Percentiles rank a stretch among this genome's conserved stretches.
Conservation (phyloP, 257 asterid species). For the Lithospermum erythrorhizon region DNA sequence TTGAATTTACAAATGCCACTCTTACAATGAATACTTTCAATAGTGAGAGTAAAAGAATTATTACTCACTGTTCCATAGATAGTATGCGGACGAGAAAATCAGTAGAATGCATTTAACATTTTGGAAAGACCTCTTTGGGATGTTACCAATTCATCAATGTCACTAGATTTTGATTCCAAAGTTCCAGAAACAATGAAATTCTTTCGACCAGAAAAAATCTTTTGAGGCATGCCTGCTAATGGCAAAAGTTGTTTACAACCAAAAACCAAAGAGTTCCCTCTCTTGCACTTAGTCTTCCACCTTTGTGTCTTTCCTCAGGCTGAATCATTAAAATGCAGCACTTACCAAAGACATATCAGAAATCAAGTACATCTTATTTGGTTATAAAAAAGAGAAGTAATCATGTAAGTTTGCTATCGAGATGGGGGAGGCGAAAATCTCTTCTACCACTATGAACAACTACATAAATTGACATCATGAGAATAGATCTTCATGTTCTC, state of each 20-base stretch:
- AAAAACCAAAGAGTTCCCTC: neutral
- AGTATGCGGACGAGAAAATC: constrained; percentile 16
- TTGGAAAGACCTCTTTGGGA: neutral
- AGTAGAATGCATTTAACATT: constrained; percentile 7
- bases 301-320: neutral
- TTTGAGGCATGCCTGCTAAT: neutral
- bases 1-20: neutral
- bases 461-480: neutral
- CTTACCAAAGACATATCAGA: neutral
- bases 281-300: neutral
- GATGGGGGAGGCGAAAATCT: no score
- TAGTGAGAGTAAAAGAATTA: neutral
- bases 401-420: no score
- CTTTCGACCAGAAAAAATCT: neutral
- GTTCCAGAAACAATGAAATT: neutral
- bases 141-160: neutral
- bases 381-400: neutral
- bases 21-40: neutral
- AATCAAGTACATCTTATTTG: neutral
- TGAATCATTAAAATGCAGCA: neutral
- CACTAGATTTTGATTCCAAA: neutral
- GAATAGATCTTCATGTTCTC: no score
- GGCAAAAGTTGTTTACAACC: neutral
- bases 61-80: constrained; percentile 12
- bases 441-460: neutral